Evolutionary conservation across 441 rosid genomes (phyloP).

Genomic region (Brassica hybrid): DNA sequence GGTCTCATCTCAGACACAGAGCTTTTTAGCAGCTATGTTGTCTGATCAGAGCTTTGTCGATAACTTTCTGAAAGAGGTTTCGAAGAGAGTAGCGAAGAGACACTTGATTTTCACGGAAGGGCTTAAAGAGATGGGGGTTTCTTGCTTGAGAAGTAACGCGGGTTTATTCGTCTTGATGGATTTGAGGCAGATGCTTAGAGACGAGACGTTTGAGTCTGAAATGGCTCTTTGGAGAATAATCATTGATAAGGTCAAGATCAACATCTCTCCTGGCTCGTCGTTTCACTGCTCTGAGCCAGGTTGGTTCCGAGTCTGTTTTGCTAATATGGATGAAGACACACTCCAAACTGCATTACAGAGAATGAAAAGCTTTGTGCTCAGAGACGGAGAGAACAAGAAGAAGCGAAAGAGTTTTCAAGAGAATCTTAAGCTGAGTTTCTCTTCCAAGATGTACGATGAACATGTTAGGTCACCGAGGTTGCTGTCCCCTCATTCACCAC

Average conservation of each 20-base stretch:
- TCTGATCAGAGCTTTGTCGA: slow-evolving; percentile 53
- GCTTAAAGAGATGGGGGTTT: slow-evolving; percentile 47
- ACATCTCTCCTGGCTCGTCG: slow-evolving; percentile 68
- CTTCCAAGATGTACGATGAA: slow-evolving; percentile 48
- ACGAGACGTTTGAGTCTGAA: slow-evolving; percentile 45
- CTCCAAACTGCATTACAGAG: slow-evolving; percentile 49
- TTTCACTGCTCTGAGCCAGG: slow-evolving; percentile 63
- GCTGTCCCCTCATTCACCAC: slow-evolving; percentile 61
- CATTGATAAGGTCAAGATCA: slow-evolving; percentile 57
- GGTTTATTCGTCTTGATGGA: slow-evolving; percentile 67
- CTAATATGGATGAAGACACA: slow-evolving; percentile 62
- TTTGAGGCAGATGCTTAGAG: slow-evolving; percentile 49
- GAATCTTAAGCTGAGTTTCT: slow-evolving; percentile 48
- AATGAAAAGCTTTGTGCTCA: slow-evolving; percentile 46
- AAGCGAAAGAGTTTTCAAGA: slow-evolving; percentile 42
- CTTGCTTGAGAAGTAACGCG: slow-evolving; percentile 56
- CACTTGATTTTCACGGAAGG: slow-evolving; percentile 45
- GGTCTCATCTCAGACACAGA: slow-evolving; percentile 65
- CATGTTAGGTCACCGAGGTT: slow-evolving; percentile 46
- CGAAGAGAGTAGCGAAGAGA: slow-evolving; percentile 53
- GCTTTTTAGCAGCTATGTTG: slow-evolving; percentile 55
- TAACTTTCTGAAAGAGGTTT: slow-evolving; percentile 46
- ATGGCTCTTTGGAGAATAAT: slow-evolving; percentile 53
- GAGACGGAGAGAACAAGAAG: slow-evolving; percentile 2
- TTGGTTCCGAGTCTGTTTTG: slow-evolving; percentile 73